Conservation (phyloP, 768 basidiomycete genomes). For the Fomitopsis serialis region DNA sequence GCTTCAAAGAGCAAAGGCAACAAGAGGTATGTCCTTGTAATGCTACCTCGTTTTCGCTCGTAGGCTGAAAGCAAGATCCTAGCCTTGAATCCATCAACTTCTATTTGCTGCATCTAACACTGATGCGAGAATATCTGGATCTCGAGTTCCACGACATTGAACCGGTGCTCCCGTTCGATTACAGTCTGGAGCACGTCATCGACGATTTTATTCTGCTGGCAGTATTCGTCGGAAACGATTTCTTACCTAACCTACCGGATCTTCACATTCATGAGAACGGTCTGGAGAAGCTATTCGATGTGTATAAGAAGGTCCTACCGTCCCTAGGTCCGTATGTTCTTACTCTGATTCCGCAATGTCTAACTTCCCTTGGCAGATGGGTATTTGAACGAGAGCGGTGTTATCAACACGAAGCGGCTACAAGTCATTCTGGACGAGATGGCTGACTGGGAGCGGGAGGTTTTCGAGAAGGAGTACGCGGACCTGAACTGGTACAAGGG, state of each 20-base stretch:
- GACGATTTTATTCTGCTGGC: conserved; percentile 97
- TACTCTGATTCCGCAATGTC: not conserved
- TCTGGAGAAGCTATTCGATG: conserved; percentile 85
- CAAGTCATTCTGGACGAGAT: conserved; percentile 89
- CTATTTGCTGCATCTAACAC: conserved; percentile 88
- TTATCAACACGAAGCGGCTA: conserved; percentile 72
- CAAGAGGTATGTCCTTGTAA: conserved; percentile 35
- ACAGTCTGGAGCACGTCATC: conserved; percentile 90
- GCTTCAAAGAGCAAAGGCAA: conserved; percentile 64
- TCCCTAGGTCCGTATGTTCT: conserved; percentile 48
- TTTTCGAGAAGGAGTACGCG: conserved; percentile 88
- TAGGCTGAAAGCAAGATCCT: not conserved
- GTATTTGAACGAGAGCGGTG: conserved; percentile 88
- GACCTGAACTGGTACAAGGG: conserved; percentile 94
- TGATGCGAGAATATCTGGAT: conserved; percentile 96
- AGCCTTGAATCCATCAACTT: conserved; percentile 81
- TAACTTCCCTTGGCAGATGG: conserved; percentile 53
- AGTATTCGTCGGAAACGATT: conserved; percentile 97
- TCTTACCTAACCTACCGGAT: conserved; percentile 93
- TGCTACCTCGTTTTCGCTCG: not conserved
- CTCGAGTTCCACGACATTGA: conserved; percentile 84
- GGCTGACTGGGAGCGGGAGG: conserved; percentile 79
- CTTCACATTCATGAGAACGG: conserved; percentile 98
- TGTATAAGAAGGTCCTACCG: conserved; percentile 91
- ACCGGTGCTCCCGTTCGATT: conserved; percentile 65